Evolutionary conservation across 2,329 filamentous ascomycete species (phyloP).

Genomic region (Sclerotinia trifoliorum): DNA sequence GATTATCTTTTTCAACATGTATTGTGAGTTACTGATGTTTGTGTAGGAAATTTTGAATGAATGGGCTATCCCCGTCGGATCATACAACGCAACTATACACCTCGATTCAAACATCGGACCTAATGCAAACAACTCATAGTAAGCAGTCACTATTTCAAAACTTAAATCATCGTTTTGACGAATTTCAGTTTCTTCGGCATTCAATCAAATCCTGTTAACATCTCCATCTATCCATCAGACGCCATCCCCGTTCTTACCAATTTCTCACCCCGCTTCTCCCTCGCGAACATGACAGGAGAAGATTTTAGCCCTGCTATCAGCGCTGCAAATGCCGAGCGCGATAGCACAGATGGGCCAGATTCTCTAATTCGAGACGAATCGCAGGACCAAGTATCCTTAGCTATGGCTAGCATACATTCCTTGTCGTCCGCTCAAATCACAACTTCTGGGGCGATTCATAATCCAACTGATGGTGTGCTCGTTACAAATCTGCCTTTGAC

Average conservation of each 20-base stretch:
- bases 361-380: conserved; percentile 17
- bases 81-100: conserved; percentile 9
- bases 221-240: conserved; percentile 8
- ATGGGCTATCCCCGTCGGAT: conserved; percentile 9
- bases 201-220: conserved; percentile 13
- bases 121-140: conserved; percentile 19
- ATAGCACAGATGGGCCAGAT: conserved; percentile 9
- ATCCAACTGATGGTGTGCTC: neutral
- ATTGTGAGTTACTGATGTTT: neutral
- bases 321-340: conserved; percentile 10
- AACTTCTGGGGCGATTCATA: conserved; percentile 4
- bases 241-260: conserved; percentile 17
- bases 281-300: conserved; percentile 18
- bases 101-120: conserved; percentile 16
- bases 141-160: neutral
- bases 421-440: conserved; percentile 18
- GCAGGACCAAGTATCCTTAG: conserved; percentile 14
- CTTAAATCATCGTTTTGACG: neutral
- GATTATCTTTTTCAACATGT: neutral
- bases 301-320: conserved; percentile 13
- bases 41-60: conserved; percentile 15
- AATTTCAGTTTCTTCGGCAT: conserved; percentile 21
- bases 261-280: conserved; percentile 20
- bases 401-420: neutral
- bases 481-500: conserved; percentile 12